Evolutionary conservation across 2,329 filamentous ascomycete species (phyloP).

Genomic region (Paramyrothecium roridum): DNA sequence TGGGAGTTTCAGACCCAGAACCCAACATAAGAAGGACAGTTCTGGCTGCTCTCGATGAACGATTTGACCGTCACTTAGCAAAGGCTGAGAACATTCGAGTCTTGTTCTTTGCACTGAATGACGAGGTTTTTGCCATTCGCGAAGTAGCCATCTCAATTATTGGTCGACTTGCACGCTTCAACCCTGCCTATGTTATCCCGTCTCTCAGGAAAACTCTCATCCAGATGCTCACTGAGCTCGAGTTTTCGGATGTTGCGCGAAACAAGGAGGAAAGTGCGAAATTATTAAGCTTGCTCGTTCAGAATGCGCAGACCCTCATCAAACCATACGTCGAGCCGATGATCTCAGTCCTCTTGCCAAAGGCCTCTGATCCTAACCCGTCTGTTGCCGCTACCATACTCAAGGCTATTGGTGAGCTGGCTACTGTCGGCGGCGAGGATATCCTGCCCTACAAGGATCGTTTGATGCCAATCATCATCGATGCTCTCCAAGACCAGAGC

Average conservation of each 20-base stretch:
- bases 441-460: conserved; percentile 90
- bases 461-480: conserved; percentile 92
- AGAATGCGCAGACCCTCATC: conserved; percentile 88
- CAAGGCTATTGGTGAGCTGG: conserved; percentile 89
- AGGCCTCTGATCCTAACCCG: conserved; percentile 79
- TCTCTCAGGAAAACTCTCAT: conserved; percentile 92
- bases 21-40: conserved; percentile 87
- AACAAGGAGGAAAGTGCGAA: conserved; percentile 97
- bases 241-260: conserved; percentile 89
- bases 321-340: conserved; percentile 97
- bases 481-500: conserved; percentile 89
- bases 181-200: conserved; percentile 96
- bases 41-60: conserved; percentile 81
- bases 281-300: conserved; percentile 85
- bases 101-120: conserved; percentile 91
- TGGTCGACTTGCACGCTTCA: conserved; percentile 83
- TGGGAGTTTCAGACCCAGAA: conserved; percentile 89
- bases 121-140: conserved; percentile 87
- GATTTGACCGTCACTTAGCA: conserved; percentile 94
- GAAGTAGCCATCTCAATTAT: conserved; percentile 97
- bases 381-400: conserved; percentile 94
- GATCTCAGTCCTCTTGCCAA: conserved; percentile 89
- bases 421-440: conserved; percentile 88
- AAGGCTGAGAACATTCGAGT: conserved; percentile 97
- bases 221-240: conserved; percentile 92